These are phyloP conservation scores for Ilyonectria robusta DNA, from an alignment of 2,329 filamentous ascomycete genomes.

Conservation along the genomic window DNA sequence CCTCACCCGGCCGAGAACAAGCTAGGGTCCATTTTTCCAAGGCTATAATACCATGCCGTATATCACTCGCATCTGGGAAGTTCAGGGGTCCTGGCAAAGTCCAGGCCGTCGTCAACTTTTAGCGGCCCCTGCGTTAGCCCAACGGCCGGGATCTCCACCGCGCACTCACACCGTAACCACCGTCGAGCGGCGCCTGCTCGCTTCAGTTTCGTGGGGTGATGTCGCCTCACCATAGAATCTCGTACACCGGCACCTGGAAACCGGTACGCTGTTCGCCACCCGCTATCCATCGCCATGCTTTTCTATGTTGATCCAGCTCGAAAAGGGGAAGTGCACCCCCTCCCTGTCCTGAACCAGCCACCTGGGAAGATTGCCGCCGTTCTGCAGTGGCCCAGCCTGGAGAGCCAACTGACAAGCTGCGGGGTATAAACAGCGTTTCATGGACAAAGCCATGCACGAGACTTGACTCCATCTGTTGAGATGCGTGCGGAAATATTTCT, in stretches of 20 bases:
- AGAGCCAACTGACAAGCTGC: conserved; percentile 19
- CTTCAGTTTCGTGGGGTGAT: conserved; percentile 49
- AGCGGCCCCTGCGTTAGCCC: conserved; percentile 44
- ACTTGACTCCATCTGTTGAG: conserved; percentile 6
- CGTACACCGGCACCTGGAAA: conserved; percentile 32
- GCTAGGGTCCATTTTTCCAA: conserved; percentile 22
- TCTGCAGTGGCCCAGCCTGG: conserved; percentile 14
- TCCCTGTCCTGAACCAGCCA: conserved; percentile 28
- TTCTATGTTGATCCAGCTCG: conserved; percentile 25
- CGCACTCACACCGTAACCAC: conserved; percentile 46
- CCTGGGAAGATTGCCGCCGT: conserved; percentile 25
- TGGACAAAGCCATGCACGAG: conserved; percentile 7
- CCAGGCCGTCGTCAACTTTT: conserved; percentile 36
- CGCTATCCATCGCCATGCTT: conserved; percentile 20
- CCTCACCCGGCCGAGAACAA: conserved; percentile 36
- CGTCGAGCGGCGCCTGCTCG: conserved; percentile 43
- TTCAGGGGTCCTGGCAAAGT: conserved; percentile 30
- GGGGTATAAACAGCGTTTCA: conserved; percentile 39
- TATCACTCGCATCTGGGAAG: conserved; percentile 43
- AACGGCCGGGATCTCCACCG: conserved; percentile 42
- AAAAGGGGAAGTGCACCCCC: conserved; percentile 24
- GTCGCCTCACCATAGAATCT: conserved; percentile 43
- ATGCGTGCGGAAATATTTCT: conserved; percentile 15
- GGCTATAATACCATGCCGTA: conserved; percentile 31
- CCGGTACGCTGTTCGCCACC: conserved; percentile 24